Conservation (phyloP, 208 protist species). For the Crithidia brevicula region DNA sequence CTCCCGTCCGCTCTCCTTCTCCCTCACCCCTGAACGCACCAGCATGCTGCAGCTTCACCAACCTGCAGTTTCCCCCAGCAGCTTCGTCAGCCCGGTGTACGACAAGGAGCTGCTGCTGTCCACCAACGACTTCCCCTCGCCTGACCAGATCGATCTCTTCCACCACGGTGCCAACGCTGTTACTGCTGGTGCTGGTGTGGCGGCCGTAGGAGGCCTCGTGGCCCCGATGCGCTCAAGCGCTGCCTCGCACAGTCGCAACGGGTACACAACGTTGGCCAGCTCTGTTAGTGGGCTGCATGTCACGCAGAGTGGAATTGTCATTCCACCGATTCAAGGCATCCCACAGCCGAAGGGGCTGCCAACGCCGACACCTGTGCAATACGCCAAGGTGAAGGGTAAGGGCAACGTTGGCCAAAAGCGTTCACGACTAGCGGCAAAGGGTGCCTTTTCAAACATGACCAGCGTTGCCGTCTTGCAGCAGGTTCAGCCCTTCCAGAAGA, state of each 20-base stretch:
- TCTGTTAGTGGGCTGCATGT: conserved; percentile 2
- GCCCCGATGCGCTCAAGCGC: not conserved
- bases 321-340: conserved; percentile 23
- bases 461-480: conserved; percentile 31
- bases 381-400: conserved; percentile 21
- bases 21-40: not conserved
- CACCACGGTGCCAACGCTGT: not conserved
- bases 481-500: conserved; percentile 17
- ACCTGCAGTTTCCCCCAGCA: not conserved
- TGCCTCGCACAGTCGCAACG: conserved; percentile 15
- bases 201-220: not conserved
- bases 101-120: conserved; percentile 12
- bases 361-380: conserved; percentile 2
- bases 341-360: conserved; percentile 6
- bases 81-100: not conserved
- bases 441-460: conserved; percentile 33
- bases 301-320: conserved; percentile 8
- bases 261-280: not conserved
- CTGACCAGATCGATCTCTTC: not conserved
- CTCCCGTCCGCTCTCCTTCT: conserved; percentile 2
- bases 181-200: not conserved
- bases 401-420: not conserved
- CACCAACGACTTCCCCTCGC: not conserved
- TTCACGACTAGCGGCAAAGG: conserved; percentile 15
- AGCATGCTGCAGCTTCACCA: not conserved